Evolutionary conservation across 306 rosid genomes (phyloP).

Genomic region (Gastrolobium bilobum): DNA sequence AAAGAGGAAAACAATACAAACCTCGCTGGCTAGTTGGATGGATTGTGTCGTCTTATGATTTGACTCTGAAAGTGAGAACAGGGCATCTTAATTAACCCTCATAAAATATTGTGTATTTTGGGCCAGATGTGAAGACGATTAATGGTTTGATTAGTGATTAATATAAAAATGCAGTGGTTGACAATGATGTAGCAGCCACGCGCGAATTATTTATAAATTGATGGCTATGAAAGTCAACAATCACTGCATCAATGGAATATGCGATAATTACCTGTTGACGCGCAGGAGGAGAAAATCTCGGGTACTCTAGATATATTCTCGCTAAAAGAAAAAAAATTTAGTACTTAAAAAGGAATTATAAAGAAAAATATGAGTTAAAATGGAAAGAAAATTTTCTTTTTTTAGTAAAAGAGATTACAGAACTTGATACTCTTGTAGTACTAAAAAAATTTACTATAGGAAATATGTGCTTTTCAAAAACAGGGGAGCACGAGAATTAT

Average conservation of each 20-base stretch:
- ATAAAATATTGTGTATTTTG: conserved; percentile 38
- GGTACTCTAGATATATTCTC: no score
- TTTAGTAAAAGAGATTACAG: no score
- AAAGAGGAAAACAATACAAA: not conserved
- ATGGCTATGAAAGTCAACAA: not conserved
- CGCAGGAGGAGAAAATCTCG: no score
- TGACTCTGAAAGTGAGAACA: conserved; percentile 27
- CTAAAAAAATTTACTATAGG: no score
- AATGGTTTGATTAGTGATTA: conserved; percentile 27
- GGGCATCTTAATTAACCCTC: conserved; percentile 24
- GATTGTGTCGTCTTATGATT: not conserved
- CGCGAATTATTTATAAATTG: not conserved
- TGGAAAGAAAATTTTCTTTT: no score
- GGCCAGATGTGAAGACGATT: conserved; percentile 42
- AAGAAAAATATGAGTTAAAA: no score
- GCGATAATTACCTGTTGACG: not conserved
- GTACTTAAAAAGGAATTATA: no score
- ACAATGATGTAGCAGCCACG: conserved; percentile 41
- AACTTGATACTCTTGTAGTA: no score
- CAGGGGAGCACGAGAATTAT: no score
- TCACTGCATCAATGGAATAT: not conserved
- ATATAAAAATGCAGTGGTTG: conserved; percentile 14
- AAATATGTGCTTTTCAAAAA: no score
- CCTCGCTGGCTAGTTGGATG: conserved; percentile 22
- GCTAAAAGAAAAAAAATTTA: no score